phyloP scores from a whole-genome alignment of 2,329 filamentous ascomycete genomes.

The Thelonectria rubi region DNA sequence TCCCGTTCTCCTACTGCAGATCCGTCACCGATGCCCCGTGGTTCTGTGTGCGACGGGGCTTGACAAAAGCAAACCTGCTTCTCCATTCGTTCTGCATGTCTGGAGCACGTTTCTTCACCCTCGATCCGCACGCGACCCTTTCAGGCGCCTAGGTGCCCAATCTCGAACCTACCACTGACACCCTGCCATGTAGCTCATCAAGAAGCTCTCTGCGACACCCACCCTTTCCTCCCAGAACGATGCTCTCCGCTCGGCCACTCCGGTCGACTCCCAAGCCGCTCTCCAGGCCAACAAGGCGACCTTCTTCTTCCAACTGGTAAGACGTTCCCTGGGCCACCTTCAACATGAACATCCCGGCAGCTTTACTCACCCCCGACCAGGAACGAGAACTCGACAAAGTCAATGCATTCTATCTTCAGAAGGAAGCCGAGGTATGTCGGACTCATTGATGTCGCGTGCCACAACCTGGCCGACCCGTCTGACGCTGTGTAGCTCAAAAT shows the following conservation, averaged over 20 bases:
- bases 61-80: conserved; percentile 32
- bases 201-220: conserved; percentile 93
- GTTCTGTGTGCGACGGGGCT: conserved; percentile 31
- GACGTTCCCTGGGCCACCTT: conserved; percentile 42
- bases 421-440: conserved; percentile 87
- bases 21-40: conserved; percentile 23
- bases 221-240: conserved; percentile 81
- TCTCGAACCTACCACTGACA: conserved; percentile 35
- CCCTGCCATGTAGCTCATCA: conserved; percentile 79
- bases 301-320: conserved; percentile 96
- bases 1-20: conserved; percentile 25
- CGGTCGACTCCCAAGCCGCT: conserved; percentile 82
- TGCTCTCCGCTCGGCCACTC: conserved; percentile 54
- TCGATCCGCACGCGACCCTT: conserved; percentile 27
- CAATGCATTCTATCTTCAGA: conserved; percentile 96
- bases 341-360: conserved; percentile 40
- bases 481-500: conserved; percentile 77
- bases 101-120: conserved; percentile 34
- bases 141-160: conserved; percentile 17
- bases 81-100: conserved; percentile 32
- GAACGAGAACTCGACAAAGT: conserved; percentile 98
- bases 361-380: conserved; percentile 62
- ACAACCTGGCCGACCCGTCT: conserved; percentile 19
- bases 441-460: not conserved
- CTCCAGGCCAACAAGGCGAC: conserved; percentile 97